Conservation (phyloP, 805 yeast genomes). For the Candida xyloterini region DNA sequence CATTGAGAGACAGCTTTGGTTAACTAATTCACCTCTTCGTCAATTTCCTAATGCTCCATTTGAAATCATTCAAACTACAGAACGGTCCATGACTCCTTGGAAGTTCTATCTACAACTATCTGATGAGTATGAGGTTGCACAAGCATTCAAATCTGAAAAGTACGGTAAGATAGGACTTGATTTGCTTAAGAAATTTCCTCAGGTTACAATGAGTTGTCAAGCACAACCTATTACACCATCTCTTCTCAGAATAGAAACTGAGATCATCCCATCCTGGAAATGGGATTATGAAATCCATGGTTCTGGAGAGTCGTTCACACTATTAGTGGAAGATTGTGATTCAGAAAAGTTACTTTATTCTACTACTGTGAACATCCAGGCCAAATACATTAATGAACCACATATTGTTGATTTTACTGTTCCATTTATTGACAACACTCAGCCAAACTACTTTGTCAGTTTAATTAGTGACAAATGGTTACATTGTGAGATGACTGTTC, state of each 20-base stretch:
- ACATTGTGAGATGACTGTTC: slow-evolving; percentile 62
- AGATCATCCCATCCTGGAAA: slow-evolving; percentile 66
- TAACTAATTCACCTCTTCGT: slow-evolving; percentile 77
- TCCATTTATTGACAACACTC: slow-evolving; percentile 51
- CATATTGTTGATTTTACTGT: slow-evolving; percentile 65
- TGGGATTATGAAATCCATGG: slow-evolving; percentile 75
- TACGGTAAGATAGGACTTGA: slow-evolving; percentile 59
- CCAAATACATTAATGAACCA: slow-evolving; percentile 48
- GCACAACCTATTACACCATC: slow-evolving; percentile 78
- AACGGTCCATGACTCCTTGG: slow-evolving; percentile 83
- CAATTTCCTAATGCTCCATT: slow-evolving; percentile 73
- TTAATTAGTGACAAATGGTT: slow-evolving; percentile 83
- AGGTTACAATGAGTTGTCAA: slow-evolving; percentile 51
- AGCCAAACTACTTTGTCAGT: slow-evolving; percentile 71
- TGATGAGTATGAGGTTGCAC: slow-evolving; percentile 74
- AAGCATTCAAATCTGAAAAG: slow-evolving; percentile 70
- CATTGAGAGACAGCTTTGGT: slow-evolving; percentile 83
- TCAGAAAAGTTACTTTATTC: slow-evolving; percentile 69
- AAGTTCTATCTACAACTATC: slow-evolving; percentile 62
- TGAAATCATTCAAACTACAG: slow-evolving; percentile 71
- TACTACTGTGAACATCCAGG: slow-evolving; percentile 52
- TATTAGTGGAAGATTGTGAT: slow-evolving; percentile 79
- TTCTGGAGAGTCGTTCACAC: slow-evolving; percentile 57
- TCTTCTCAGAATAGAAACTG: slow-evolving; percentile 62
- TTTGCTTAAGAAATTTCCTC: slow-evolving; percentile 71